Evolutionary conservation across 495 filamentous ascomycete species (phyloP).

Genomic region (Hypomontagnella monticulosa): DNA sequence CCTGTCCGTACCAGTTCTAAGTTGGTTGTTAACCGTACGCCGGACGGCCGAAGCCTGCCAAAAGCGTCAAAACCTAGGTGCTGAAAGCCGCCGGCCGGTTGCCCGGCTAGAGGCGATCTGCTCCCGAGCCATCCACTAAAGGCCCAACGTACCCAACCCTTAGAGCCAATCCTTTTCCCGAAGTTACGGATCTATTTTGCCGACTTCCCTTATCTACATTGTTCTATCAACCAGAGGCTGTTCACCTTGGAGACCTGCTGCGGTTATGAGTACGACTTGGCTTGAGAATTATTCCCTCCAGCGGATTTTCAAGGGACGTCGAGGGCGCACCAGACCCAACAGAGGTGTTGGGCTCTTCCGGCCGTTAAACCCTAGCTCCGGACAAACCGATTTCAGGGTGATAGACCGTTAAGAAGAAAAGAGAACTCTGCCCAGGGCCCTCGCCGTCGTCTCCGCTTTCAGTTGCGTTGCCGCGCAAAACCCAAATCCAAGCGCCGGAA

Average conservation of each 20-base stretch:
- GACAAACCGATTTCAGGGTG: constrained; percentile 14
- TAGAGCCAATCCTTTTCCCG: constrained; percentile 14
- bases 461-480: constrained; percentile 13
- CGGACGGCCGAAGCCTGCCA: constrained; percentile 10
- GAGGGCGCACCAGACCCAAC: constrained; percentile 10
- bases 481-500: constrained; percentile 13
- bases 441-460: constrained; percentile 12
- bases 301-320: constrained; percentile 13
- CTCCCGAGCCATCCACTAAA: constrained; percentile 7
- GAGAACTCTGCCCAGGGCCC: constrained; percentile 12
- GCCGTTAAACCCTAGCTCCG: constrained; percentile 12
- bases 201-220: constrained; percentile 15
- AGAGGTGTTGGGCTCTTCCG: constrained; percentile 13
- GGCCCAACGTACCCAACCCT: constrained; percentile 11
- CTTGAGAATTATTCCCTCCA: constrained; percentile 15
- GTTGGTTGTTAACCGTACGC: constrained; percentile 13
- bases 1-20: constrained; percentile 13
- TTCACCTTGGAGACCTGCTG: constrained; percentile 14
- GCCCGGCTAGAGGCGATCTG: constrained; percentile 11
- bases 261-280: constrained; percentile 14
- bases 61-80: constrained; percentile 4
- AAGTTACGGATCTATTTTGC: constrained; percentile 15
- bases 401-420: constrained; percentile 15
- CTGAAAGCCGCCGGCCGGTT: constrained; percentile 13
- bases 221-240: constrained; percentile 14